Percentiles rank a stretch among this genome's conserved stretches.
Evolutionary conservation across 2,329 filamentous ascomycete species (phyloP).

Genomic region (Ophiocordyceps camponoti-leonardi): DNA sequence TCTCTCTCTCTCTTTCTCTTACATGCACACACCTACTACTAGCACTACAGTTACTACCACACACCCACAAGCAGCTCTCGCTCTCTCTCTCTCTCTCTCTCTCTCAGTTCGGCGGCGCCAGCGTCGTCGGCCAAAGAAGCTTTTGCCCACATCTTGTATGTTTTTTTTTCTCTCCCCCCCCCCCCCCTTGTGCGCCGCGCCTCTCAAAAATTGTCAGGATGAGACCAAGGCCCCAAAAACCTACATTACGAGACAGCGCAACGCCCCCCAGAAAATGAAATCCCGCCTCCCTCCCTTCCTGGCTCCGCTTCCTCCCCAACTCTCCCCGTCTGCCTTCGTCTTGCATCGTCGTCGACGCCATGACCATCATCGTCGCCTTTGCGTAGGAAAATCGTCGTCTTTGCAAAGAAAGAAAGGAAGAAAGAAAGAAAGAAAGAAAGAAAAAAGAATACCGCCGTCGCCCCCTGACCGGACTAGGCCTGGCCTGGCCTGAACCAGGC

Average conservation of each 20-base stretch:
- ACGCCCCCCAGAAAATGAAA: conserved; percentile 13
- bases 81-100: conserved; percentile 2
- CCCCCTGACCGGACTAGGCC: conserved; percentile 4
- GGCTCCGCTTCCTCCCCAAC: conserved; percentile 9
- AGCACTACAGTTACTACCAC: too few relatives aligned
- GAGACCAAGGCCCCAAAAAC: conserved; percentile 20
- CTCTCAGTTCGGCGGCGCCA: conserved; percentile 6
- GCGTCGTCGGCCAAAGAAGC: conserved; percentile 9
- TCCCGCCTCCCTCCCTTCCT: conserved; percentile 9
- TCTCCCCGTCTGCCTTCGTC: conserved; percentile 6
- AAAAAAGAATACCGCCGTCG: neutral
- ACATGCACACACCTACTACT: too few relatives aligned
- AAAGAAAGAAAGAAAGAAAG: neutral
- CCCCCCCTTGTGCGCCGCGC: conserved; percentile 17
- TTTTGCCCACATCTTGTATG: conserved; percentile 14
- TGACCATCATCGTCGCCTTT: conserved; percentile 1
- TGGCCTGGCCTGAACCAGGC: conserved; percentile 3
- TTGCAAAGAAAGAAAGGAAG: neutral
- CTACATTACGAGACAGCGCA: conserved; percentile 15
- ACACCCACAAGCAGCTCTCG: too few relatives aligned
- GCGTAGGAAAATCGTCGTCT: neutral
- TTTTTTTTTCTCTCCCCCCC: conserved; percentile 8
- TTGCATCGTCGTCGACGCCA: conserved; percentile 11
- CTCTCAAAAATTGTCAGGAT: conserved; percentile 21
- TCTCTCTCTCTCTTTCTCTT: too few relatives aligned